Conservation (phyloP, 768 basidiomycete species). For the Naganishia onofrii region DNA sequence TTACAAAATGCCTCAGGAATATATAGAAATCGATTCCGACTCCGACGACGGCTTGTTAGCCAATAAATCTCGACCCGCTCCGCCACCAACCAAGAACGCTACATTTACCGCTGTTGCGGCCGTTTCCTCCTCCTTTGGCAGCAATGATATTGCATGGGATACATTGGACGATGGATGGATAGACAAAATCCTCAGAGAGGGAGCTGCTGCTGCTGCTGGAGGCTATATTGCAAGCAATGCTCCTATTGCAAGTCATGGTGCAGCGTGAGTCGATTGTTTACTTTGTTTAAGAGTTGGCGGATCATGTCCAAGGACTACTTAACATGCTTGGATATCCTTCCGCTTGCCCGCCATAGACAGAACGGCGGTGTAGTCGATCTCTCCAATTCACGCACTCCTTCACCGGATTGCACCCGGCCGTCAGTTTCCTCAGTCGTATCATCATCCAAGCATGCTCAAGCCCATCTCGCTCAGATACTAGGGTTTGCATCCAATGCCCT, state of each 20-base stretch:
- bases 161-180: slow-evolving; percentile 23
- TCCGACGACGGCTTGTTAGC: neutral
- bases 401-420: neutral
- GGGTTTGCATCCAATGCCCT: neutral
- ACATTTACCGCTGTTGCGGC: slow-evolving; percentile 5
- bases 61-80: neutral
- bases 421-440: neutral
- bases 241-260: neutral
- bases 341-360: neutral
- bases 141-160: slow-evolving; percentile 20
- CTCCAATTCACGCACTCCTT: neutral
- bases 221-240: neutral
- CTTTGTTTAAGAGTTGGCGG: neutral
- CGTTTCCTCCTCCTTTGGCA: neutral
- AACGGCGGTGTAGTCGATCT: neutral
- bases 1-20: slow-evolving; percentile 1
- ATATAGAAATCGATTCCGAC: slow-evolving; percentile 21
- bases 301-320: neutral
- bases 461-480: neutral
- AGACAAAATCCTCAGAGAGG: slow-evolving; percentile 13
- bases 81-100: neutral
- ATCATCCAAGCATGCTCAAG: neutral
- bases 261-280: neutral
- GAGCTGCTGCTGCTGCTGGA: neutral
- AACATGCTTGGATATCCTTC: neutral